These are phyloP conservation scores for Closterium sp. DNA, from an alignment of 139 green algal genomes.

Conservation along the genomic window DNA sequence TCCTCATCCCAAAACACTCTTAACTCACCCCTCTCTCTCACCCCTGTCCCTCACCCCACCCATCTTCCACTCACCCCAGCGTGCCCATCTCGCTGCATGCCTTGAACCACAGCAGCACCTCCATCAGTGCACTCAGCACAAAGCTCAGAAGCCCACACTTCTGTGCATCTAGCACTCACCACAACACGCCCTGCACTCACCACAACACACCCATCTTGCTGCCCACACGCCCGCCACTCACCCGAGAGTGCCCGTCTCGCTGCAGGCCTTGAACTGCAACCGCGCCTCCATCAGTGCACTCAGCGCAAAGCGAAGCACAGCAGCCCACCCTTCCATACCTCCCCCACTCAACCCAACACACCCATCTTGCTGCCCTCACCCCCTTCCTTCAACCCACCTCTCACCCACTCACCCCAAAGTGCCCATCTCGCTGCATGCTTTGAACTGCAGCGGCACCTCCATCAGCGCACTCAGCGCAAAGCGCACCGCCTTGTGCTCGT, in stretches of 20 bases:
- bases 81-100: neutral
- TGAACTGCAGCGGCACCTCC: slow-evolving; percentile 72
- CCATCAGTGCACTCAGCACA: slow-evolving; percentile 66
- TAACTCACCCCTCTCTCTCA: no score
- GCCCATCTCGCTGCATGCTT: neutral
- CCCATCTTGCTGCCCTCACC: no score
- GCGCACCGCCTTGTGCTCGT: slow-evolving; percentile 23
- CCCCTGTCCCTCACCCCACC: no score
- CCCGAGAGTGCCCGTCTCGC: neutral
- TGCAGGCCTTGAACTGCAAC: slow-evolving; percentile 58
- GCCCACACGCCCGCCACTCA: neutral
- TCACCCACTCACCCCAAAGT: neutral
- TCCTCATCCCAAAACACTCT: no score
- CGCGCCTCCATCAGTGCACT: slow-evolving; percentile 71
- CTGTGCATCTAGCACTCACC: no score
- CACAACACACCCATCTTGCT: no score
- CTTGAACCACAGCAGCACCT: slow-evolving; percentile 67
- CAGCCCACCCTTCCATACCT: no score
- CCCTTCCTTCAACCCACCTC: no score
- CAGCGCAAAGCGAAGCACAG: slow-evolving; percentile 64
- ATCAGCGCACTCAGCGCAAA: slow-evolving; percentile 69
- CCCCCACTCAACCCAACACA: no score
- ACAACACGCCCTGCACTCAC: no score
- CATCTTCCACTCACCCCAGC: no score
- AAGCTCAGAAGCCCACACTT: no score